Conservation (phyloP, 176 grass and related monocot species). For the Aegilops longissima region DNA sequence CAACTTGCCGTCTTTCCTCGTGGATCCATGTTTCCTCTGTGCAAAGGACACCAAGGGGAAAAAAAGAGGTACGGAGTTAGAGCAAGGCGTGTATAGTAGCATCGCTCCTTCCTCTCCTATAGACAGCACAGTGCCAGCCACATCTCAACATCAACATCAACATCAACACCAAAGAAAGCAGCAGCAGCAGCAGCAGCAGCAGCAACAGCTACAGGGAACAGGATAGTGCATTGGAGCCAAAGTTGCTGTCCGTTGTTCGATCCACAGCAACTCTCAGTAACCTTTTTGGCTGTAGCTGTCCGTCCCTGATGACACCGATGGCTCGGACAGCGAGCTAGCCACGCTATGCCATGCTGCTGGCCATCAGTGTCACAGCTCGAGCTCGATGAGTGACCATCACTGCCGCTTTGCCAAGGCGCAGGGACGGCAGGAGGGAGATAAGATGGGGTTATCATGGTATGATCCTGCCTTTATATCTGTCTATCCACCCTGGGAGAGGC, state of each 20-base stretch:
- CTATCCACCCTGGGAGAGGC: constrained; percentile 3
- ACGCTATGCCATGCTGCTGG: not conserved
- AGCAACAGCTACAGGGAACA: constrained; percentile 28
- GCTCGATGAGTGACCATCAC: not conserved
- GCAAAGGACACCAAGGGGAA: constrained; percentile 21
- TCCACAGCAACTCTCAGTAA: not conserved
- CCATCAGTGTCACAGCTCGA: not conserved
- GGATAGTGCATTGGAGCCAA: constrained; percentile 27
- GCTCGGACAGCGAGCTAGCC: constrained; percentile 25
- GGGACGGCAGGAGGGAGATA: not conserved
- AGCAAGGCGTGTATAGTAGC: not conserved
- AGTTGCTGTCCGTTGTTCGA: constrained; percentile 39
- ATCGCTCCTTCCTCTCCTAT: constrained; percentile 22
- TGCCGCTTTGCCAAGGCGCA: constrained; percentile 9
- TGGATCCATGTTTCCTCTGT: constrained; percentile 71
- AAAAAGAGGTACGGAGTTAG: constrained; percentile 11
- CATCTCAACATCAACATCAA: constrained; percentile 10
- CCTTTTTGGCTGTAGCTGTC: constrained; percentile 48
- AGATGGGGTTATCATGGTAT: constrained; percentile 27
- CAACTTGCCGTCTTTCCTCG: constrained; percentile 74
- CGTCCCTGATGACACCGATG: constrained; percentile 42
- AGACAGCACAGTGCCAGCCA: constrained; percentile 26
- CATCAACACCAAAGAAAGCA: constrained; percentile 16
- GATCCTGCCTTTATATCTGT: constrained; percentile 15
- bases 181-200: not conserved